phyloP scores from a whole-genome alignment of 352 stramenopile genomes.

The Phytophthora multivora region DNA sequence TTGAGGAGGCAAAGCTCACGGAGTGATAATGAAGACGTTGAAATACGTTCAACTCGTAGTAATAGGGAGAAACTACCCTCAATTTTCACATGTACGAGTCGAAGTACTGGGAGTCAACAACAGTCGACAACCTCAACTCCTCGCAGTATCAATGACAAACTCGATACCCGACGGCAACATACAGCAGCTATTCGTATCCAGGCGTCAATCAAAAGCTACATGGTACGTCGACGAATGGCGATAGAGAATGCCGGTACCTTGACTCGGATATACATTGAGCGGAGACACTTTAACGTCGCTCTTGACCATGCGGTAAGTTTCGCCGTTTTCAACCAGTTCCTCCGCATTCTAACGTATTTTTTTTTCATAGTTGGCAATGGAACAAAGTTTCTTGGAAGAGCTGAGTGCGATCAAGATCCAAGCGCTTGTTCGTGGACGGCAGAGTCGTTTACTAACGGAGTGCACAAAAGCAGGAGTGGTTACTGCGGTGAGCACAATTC shows the following conservation, averaged over 20 bases:
- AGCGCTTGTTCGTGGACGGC: constrained; percentile 58
- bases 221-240: constrained; percentile 27
- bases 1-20: constrained; percentile 1
- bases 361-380: constrained; percentile 34
- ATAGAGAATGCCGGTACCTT: constrained; percentile 40
- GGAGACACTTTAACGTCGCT: constrained; percentile 51
- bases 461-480: constrained; percentile 46
- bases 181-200: constrained; percentile 49
- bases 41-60: background rate
- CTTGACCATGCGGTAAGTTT: constrained; percentile 49
- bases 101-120: background rate
- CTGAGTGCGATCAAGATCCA: constrained; percentile 67
- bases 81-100: background rate
- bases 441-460: constrained; percentile 59
- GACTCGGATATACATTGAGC: constrained; percentile 69
- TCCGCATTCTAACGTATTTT: constrained; percentile 1
- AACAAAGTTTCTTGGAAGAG: constrained; percentile 54
- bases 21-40: constrained; percentile 19
- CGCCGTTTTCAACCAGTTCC: background rate
- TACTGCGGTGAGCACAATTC: constrained; percentile 53
- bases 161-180: constrained; percentile 1
- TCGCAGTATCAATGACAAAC: background rate
- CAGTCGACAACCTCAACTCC: background rate
- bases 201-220: constrained; percentile 32
- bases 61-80: background rate